Evolutionary conservation across 2,329 filamentous ascomycete genomes (phyloP), one percentile per base, ranked within the genome.

Genomic region (Fusarium haematococcum): DNA sequence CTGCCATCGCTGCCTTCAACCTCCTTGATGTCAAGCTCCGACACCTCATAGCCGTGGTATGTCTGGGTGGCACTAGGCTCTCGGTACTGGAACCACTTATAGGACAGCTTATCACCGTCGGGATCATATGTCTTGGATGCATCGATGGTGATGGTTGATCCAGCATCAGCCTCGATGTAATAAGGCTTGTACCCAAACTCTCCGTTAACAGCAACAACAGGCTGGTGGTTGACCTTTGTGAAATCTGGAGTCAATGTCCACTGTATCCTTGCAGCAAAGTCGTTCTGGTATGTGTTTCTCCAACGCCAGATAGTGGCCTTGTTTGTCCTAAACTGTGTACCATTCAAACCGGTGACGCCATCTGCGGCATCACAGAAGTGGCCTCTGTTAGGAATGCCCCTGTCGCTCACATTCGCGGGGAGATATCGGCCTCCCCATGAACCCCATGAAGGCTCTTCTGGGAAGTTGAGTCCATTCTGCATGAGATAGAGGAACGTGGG

Each of bases 21-120:
- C 6, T 57, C n/a, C 37, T 58, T 64, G 37, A 64, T 64, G 4
- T 27, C 50, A 10, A 64, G 18, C n/a, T 57, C 50, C 6, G 62
- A 64, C 7, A 64, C 62, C 33, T 58, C 50, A n/a, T 58, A 64
- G 23, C 25, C 62, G 37, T 64, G 62, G 35, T 64, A 64, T 6
- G 50, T 43, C 37, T 64, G 62, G 8, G 62, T 64, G 27, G 62
- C 62, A 43, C 73, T 79, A 0, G 80, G 80, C 50, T 84, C 83
- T 14, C 69, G 68, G 75, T 89, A 89, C 41, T 88, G 86, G 75
- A 83, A 87, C 87, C 87, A 89, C 41, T 83, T 84, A 80, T 86
- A 88, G 5, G 80, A 82, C 18, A 89, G 75, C 6, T 81, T 69
- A 60, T 83, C 82, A 4, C 79, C 80, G 65, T 89, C 86, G 0